A percentile compares a stretch with the other conserved stretches of the same genome.
Evolutionary conservation across 371 early-diverging fungal genomes (phyloP).

Genomic region (Mucor plumbeus): DNA sequence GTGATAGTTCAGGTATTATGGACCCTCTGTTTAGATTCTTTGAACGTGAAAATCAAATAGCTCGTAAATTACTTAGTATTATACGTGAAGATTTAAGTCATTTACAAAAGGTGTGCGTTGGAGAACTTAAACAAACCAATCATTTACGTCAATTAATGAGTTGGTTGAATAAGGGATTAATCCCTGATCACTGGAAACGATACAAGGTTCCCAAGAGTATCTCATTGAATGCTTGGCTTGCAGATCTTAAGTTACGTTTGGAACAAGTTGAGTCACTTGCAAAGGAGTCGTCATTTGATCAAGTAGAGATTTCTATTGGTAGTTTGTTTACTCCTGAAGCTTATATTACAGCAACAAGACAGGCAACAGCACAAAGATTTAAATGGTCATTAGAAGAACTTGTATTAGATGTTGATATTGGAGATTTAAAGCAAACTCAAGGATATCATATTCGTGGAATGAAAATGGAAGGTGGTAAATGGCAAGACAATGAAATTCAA

Average conservation of each 20-base stretch:
- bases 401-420: slow-evolving; percentile 56
- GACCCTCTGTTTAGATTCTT: slow-evolving; percentile 86
- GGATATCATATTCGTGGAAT: slow-evolving; percentile 55
- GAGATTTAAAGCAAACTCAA: slow-evolving; percentile 22
- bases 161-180: slow-evolving; percentile 72
- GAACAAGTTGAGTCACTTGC: slow-evolving; percentile 67
- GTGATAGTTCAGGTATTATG: slow-evolving; percentile 52
- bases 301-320: slow-evolving; percentile 78
- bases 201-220: slow-evolving; percentile 74
- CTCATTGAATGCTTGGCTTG: slow-evolving; percentile 74
- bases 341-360: slow-evolving; percentile 90
- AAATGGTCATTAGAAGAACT: slow-evolving; percentile 76
- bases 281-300: slow-evolving; percentile 42
- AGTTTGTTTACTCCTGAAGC: slow-evolving; percentile 93
- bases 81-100: slow-evolving; percentile 73
- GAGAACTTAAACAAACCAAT: slow-evolving; percentile 87
- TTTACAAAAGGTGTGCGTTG: slow-evolving; percentile 71
- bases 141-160: slow-evolving; percentile 74
- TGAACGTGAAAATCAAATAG: slow-evolving; percentile 79
- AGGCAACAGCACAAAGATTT: slow-evolving; percentile 77
- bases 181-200: slow-evolving; percentile 80
- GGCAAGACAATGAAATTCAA: slow-evolving; percentile 54
- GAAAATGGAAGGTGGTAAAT: slow-evolving; percentile 74
- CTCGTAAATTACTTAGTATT: slow-evolving; percentile 58
- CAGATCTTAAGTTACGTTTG: slow-evolving; percentile 74